These are phyloP conservation scores for Phaffomyces thermotolerans DNA, from an alignment of 805 yeast species.

Conservation along the genomic window DNA sequence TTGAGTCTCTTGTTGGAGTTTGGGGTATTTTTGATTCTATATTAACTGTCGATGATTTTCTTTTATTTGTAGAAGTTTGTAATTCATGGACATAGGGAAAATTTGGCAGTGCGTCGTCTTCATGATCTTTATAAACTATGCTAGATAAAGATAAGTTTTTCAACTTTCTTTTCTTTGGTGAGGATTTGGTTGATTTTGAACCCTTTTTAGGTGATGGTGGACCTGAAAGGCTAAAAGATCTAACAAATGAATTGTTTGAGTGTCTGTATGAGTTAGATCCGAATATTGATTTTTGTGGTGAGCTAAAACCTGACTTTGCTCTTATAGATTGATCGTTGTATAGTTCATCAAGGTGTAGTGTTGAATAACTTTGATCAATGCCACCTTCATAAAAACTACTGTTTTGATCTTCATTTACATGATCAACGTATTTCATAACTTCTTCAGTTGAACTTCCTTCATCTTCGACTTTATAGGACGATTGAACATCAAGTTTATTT, in stretches of 20 bases:
- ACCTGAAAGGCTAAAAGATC: constrained; percentile 10
- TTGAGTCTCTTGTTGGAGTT: constrained; percentile 8
- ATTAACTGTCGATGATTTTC: background rate
- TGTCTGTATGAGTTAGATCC: constrained; percentile 13
- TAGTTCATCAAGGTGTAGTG: constrained; percentile 12
- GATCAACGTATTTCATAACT: constrained; percentile 17
- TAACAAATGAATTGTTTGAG: constrained; percentile 13
- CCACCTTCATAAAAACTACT: constrained; percentile 11
- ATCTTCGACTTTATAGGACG: background rate
- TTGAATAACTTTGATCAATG: constrained; percentile 16
- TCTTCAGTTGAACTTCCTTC: constrained; percentile 16
- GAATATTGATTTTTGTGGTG: constrained; percentile 23
- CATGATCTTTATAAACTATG: constrained; percentile 18
- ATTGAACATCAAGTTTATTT: background rate
- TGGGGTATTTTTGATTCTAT: background rate
- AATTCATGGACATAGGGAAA: constrained; percentile 21
- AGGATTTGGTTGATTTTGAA: constrained; percentile 6
- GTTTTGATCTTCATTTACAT: constrained; percentile 4
- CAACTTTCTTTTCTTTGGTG: constrained; percentile 14
- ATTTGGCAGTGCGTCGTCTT: constrained; percentile 12
- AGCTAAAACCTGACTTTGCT: constrained; percentile 7
- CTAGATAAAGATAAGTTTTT: constrained; percentile 22
- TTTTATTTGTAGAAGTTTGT: constrained; percentile 13
- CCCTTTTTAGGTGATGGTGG: constrained; percentile 18
- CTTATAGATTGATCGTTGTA: background rate